Evolutionary conservation across 495 filamentous ascomycete genomes (phyloP).

Genomic region (Talaromyces trachyspermus): DNA sequence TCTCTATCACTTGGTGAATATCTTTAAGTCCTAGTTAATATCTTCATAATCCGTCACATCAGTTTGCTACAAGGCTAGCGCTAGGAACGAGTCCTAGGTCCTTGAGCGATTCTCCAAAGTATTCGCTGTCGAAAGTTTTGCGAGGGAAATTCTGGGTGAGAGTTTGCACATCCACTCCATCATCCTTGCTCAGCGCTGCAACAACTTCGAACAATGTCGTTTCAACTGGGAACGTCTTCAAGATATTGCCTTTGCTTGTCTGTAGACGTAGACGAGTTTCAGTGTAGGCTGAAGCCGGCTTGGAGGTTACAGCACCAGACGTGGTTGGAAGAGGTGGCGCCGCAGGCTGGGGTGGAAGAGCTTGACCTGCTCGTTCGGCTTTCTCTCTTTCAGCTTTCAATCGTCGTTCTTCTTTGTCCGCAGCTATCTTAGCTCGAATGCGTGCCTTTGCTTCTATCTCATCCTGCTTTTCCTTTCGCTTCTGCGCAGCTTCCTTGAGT

Average conservation of each 20-base stretch:
- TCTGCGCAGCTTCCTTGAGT: slow-evolving; percentile 78
- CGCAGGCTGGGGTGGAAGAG: slow-evolving; percentile 39
- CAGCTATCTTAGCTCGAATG: slow-evolving; percentile 86
- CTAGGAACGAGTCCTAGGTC: slow-evolving; percentile 87
- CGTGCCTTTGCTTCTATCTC: slow-evolving; percentile 82
- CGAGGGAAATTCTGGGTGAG: slow-evolving; percentile 83
- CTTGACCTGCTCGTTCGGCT: slow-evolving; percentile 69
- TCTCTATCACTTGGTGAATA: background rate
- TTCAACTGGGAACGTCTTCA: slow-evolving; percentile 75
- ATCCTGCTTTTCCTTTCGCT: slow-evolving; percentile 77
- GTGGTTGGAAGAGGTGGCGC: slow-evolving; percentile 29
- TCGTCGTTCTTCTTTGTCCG: slow-evolving; percentile 78
- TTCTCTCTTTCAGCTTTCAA: slow-evolving; percentile 77
- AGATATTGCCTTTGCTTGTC: slow-evolving; percentile 60
- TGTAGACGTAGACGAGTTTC: slow-evolving; percentile 81
- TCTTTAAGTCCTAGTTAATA: no score
- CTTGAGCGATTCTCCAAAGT: slow-evolving; percentile 85
- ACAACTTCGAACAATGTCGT: slow-evolving; percentile 94
- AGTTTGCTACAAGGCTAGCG: slow-evolving; percentile 72
- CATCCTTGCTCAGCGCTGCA: slow-evolving; percentile 58
- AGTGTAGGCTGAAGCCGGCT: slow-evolving; percentile 57
- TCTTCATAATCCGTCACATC: slow-evolving; percentile 5
- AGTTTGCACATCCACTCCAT: slow-evolving; percentile 55
- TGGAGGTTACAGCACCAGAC: slow-evolving; percentile 41
- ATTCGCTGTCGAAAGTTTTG: slow-evolving; percentile 71